These are phyloP conservation scores for Cenchrus americanus DNA, from an alignment of 176 grass and related monocot species.

Conservation along the genomic window DNA sequence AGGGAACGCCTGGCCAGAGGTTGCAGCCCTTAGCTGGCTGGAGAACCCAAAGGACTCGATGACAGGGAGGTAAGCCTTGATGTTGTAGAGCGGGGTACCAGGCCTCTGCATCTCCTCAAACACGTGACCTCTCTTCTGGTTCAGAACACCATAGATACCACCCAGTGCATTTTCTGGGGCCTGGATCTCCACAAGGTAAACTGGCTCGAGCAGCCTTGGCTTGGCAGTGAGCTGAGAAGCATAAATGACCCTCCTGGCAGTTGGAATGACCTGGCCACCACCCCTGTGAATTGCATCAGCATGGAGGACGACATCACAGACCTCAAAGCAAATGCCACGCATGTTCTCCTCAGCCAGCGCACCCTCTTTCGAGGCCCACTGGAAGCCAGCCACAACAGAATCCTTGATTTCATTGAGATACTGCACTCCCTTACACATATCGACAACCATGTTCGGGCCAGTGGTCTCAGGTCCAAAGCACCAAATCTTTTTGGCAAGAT, in stretches of 20 bases:
- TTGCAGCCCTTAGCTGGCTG: conserved; percentile 46
- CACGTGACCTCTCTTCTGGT: conserved; percentile 80
- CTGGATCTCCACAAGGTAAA: conserved; percentile 82
- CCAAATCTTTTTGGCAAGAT: conserved; percentile 92
- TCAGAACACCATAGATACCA: conserved; percentile 79
- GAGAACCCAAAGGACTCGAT: conserved; percentile 55
- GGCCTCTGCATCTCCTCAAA: conserved; percentile 83
- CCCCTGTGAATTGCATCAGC: conserved; percentile 82
- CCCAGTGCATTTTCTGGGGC: conserved; percentile 75
- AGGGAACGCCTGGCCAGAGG: conserved; percentile 54
- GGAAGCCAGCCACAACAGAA: conserved; percentile 76
- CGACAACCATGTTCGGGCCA: conserved; percentile 74
- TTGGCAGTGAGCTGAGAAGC: conserved; percentile 73
- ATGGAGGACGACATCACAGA: conserved; percentile 78
- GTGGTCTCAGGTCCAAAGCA: conserved; percentile 88
- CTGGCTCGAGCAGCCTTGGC: conserved; percentile 74
- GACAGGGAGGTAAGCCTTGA: conserved; percentile 66
- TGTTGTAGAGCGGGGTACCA: conserved; percentile 79
- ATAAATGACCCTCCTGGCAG: conserved; percentile 70
- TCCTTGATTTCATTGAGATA: conserved; percentile 87
- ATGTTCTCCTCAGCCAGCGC: conserved; percentile 74
- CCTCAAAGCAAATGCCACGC: conserved; percentile 79
- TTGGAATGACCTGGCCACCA: conserved; percentile 73
- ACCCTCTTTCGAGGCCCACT: conserved; percentile 82
- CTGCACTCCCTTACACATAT: conserved; percentile 90